Evolutionary conservation across 768 basidiomycete species (phyloP), one percentile per base, ranked within the genome.

Genomic region (Mycena sanguinolenta): DNA sequence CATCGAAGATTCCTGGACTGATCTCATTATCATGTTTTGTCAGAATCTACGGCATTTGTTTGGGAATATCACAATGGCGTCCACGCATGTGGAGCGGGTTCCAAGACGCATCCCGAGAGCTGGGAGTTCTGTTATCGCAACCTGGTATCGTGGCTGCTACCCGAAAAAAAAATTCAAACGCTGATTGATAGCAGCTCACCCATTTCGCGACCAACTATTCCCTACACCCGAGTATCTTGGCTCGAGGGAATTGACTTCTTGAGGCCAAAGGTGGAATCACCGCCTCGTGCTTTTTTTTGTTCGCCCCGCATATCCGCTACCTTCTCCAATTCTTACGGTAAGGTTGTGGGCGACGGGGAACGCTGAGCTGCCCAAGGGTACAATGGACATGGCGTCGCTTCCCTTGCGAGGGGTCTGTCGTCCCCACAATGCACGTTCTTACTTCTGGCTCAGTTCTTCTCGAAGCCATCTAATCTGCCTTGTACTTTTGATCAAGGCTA

Each of bases 311-410:
- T 32, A 28, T 65, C 65, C 50, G 65, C 16, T 32, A 7, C 6
- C 58, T 60, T 53, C 50, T 42, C 21, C 58, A 28, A 60, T 21
- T 59, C 34, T 21, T 16, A 21, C 27, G 36, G 46, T 39, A 63
- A 69, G 61, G 58, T 63, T 63, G 42, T 32, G 14, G 55, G 65
- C 65, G 67, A 69, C 67, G 67, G 67, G 55, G 67, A 69, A 69
- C 52, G 38, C 34, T 39, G 30, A 42, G 28, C 44, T 53, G 28
- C 53, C 34, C 54, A 67, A 68, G 54, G 23, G 23, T 62, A 44
- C 59, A 32, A 36, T 62, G 42, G 17, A 12, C 23, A 34, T 36
- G 49, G 36, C 49, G 65, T 55, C 50, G 50, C 49, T 67, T 67
- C 38, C 27, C 32, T 66, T 52, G 34, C 46, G 44, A 58, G 27